These are phyloP conservation scores for Nosema muscidifuracis DNA, from an alignment of 371 early-diverging fungal genomes.

Conservation along the genomic window DNA sequence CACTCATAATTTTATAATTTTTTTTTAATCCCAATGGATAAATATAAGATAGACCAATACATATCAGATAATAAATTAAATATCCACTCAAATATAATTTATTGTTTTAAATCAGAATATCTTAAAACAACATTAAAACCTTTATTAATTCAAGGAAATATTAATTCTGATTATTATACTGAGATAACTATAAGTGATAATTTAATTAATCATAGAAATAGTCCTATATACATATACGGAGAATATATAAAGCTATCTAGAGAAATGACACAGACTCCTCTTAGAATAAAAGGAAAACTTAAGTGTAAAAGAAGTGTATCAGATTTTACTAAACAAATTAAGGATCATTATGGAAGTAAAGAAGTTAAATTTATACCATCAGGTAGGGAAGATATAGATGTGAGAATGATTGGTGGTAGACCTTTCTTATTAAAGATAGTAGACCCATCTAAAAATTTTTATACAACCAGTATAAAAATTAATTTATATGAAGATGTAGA, in stretches of 20 bases:
- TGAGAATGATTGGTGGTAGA: conserved; percentile 85
- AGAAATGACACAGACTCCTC: conserved; percentile 77
- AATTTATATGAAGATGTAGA: conserved; percentile 68
- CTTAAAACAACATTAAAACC: background rate
- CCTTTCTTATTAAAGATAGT: conserved; percentile 80
- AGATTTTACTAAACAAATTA: conserved; percentile 67
- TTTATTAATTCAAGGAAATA: conserved; percentile 5
- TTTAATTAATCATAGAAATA: conserved; percentile 20
- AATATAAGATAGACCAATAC: background rate
- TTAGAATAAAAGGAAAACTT: conserved; percentile 68
- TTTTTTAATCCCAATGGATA: too few species aligned
- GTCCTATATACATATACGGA: conserved; percentile 44
- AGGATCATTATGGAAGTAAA: conserved; percentile 62
- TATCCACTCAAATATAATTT: background rate
- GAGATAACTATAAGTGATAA: conserved; percentile 10
- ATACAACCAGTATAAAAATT: conserved; percentile 72
- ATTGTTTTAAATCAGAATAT: background rate
- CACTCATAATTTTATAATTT: too few species aligned
- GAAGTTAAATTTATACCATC: conserved; percentile 70
- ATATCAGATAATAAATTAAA: background rate
- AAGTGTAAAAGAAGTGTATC: conserved; percentile 72
- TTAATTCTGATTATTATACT: background rate
- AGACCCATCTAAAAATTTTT: conserved; percentile 73
- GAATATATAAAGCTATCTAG: conserved; percentile 76
- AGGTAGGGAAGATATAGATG: conserved; percentile 91